Percentiles rank a stretch among this genome's conserved stretches.
Evolutionary conservation across 345 rosid species (phyloP).

Genomic region (Litchi chinensis): DNA sequence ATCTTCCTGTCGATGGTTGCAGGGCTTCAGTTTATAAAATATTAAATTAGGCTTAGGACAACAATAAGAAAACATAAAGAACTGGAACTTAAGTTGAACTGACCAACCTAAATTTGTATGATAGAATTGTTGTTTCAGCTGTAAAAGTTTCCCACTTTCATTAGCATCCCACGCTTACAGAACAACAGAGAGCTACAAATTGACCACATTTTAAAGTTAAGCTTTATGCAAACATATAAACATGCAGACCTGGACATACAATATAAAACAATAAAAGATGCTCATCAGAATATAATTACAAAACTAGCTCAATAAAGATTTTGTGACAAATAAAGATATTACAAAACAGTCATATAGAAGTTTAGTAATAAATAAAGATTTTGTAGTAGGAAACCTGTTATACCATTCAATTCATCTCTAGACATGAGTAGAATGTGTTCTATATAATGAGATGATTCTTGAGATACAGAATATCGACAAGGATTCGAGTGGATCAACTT

Average conservation of each 20-base stretch:
- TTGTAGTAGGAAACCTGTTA: neutral
- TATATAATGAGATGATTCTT: neutral
- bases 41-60: neutral
- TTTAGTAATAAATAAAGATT: neutral
- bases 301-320: no score
- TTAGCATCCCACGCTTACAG: slow-evolving; percentile 95
- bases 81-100: neutral
- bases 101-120: slow-evolving; percentile 94
- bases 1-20: neutral
- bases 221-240: slow-evolving; percentile 10
- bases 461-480: neutral
- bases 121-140: slow-evolving; percentile 64
- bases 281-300: neutral
- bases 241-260: neutral
- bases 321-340: no score
- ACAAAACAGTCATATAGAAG: no score
- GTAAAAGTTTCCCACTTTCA: slow-evolving; percentile 57
- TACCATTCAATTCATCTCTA: neutral
- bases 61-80: neutral
- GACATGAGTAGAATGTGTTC: neutral
- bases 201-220: neutral
- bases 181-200: slow-evolving; percentile 80
- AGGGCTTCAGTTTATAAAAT: neutral
- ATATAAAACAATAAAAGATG: neutral
- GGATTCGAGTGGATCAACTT: slow-evolving; percentile 40